Percentiles rank a stretch among this genome's conserved stretches.
phyloP scores from a whole-genome alignment of 768 basidiomycete species.

The Tricholoma matsutake region DNA sequence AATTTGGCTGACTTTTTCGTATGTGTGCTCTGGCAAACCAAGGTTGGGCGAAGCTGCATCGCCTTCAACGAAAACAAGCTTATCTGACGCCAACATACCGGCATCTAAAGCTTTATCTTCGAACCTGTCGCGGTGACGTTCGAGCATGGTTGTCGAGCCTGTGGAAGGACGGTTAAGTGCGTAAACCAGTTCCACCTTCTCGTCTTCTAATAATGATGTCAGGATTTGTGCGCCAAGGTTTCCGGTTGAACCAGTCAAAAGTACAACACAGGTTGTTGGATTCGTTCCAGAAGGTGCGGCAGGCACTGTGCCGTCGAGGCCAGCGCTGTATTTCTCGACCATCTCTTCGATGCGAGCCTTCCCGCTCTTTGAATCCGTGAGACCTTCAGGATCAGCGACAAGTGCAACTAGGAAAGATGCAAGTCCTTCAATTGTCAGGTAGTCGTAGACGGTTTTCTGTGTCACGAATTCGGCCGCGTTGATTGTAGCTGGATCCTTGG shows the following conservation, averaged over 20 bases:
- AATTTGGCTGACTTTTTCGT: slow-evolving; percentile 24
- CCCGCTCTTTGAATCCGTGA: slow-evolving; percentile 1
- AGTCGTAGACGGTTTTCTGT: slow-evolving; percentile 27
- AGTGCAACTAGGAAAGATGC: slow-evolving; percentile 17
- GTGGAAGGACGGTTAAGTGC: slow-evolving; percentile 17
- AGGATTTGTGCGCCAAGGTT: slow-evolving; percentile 19
- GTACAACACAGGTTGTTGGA: background rate
- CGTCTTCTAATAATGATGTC: slow-evolving; percentile 11
- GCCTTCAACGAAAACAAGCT: slow-evolving; percentile 33
- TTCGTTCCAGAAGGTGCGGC: background rate
- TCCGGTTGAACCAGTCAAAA: slow-evolving; percentile 6
- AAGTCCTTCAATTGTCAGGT: slow-evolving; percentile 25
- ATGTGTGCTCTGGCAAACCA: slow-evolving; percentile 24
- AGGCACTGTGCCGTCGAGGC: slow-evolving; percentile 5
- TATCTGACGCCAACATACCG: slow-evolving; percentile 23
- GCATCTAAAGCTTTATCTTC: slow-evolving; percentile 27
- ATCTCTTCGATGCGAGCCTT: slow-evolving; percentile 23
- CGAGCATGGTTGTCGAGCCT: slow-evolving; percentile 8
- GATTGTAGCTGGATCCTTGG: slow-evolving; percentile 9
- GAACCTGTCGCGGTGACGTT: slow-evolving; percentile 17
- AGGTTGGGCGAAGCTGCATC: slow-evolving; percentile 26
- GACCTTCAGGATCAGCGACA: slow-evolving; percentile 3
- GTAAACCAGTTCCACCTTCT: slow-evolving; percentile 12
- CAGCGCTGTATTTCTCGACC: slow-evolving; percentile 36
- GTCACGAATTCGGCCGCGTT: slow-evolving; percentile 25